Evolutionary conservation across 2,329 filamentous ascomycete genomes (phyloP).

Genomic region (Huntiella decipiens): DNA sequence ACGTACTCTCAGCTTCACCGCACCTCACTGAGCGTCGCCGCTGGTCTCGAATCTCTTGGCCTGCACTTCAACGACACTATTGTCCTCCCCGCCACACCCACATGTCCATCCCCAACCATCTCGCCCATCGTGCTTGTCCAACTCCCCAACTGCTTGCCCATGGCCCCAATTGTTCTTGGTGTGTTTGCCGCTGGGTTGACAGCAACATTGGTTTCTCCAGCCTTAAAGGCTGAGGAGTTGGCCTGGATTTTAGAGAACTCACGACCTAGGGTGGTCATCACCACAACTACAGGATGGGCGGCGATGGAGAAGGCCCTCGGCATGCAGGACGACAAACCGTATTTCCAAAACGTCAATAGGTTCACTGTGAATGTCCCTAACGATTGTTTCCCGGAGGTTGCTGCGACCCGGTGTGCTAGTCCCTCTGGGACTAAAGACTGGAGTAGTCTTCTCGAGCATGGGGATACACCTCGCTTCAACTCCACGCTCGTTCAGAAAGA

Average conservation of each 20-base stretch:
- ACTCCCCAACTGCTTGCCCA: conserved; percentile 24
- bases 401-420: not conserved
- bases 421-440: conserved; percentile 27
- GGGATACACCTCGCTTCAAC: not conserved
- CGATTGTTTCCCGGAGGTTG: conserved; percentile 18
- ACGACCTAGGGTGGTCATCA: conserved; percentile 21
- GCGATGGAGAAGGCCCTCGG: conserved; percentile 20
- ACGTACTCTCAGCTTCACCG: conserved; percentile 18
- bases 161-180: conserved; percentile 20
- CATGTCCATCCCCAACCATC: conserved; percentile 21
- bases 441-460: conserved; percentile 31
- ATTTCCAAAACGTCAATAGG: conserved; percentile 30
- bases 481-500: conserved; percentile 1
- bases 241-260: conserved; percentile 24
- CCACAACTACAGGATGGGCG: conserved; percentile 16
- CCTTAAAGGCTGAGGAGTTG: conserved; percentile 22
- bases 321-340: conserved; percentile 18
- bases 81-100: conserved; percentile 21
- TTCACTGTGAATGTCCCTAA: conserved; percentile 31
- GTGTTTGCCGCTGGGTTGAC: conserved; percentile 23
- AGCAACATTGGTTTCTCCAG: conserved; percentile 22
- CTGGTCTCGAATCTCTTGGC: conserved; percentile 19
- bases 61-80: conserved; percentile 19
- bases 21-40: conserved; percentile 21
- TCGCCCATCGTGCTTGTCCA: conserved; percentile 25